Conservation (phyloP, 495 filamentous ascomycete species). For the Wilcoxina mikolae region DNA sequence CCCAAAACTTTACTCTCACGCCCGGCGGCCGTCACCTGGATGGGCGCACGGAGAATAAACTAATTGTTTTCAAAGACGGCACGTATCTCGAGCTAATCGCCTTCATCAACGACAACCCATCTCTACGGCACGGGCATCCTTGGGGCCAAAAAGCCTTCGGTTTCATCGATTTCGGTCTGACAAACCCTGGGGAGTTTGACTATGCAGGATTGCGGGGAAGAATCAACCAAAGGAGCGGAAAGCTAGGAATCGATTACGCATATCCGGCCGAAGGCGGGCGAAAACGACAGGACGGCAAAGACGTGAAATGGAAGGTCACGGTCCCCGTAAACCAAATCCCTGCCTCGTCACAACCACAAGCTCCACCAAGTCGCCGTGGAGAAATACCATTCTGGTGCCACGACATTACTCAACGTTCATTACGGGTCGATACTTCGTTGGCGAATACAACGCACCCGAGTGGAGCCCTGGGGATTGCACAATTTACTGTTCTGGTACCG, state of each 20-base stretch:
- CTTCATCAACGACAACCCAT: slow-evolving; percentile 38
- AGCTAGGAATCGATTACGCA: slow-evolving; percentile 31
- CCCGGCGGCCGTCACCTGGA: slow-evolving; percentile 41
- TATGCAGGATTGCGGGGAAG: slow-evolving; percentile 17
- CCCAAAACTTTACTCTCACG: slow-evolving; percentile 39
- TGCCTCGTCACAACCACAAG: slow-evolving; percentile 18
- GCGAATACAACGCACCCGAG: slow-evolving; percentile 33
- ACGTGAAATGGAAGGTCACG: slow-evolving; percentile 39
- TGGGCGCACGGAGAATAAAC: slow-evolving; percentile 41
- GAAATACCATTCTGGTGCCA: slow-evolving; percentile 44
- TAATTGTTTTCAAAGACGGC: slow-evolving; percentile 42
- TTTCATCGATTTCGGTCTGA: slow-evolving; percentile 43
- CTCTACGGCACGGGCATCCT: slow-evolving; percentile 33
- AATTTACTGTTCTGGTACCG: slow-evolving; percentile 30
- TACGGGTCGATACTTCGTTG: slow-evolving; percentile 33
- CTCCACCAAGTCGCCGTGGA: slow-evolving; percentile 8
- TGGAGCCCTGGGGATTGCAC: slow-evolving; percentile 34
- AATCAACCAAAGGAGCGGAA: slow-evolving; percentile 24
- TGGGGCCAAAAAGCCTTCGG: slow-evolving; percentile 37
- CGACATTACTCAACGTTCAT: slow-evolving; percentile 36
- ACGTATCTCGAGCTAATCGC: slow-evolving; percentile 46
- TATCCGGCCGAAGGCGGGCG: slow-evolving; percentile 34
- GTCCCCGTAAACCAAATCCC: slow-evolving; percentile 30
- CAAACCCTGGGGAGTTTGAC: slow-evolving; percentile 23
- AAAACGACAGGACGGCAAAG: slow-evolving; percentile 33